phyloP scores from a whole-genome alignment of 352 stramenopile species.

The Pythium brachiatum region DNA sequence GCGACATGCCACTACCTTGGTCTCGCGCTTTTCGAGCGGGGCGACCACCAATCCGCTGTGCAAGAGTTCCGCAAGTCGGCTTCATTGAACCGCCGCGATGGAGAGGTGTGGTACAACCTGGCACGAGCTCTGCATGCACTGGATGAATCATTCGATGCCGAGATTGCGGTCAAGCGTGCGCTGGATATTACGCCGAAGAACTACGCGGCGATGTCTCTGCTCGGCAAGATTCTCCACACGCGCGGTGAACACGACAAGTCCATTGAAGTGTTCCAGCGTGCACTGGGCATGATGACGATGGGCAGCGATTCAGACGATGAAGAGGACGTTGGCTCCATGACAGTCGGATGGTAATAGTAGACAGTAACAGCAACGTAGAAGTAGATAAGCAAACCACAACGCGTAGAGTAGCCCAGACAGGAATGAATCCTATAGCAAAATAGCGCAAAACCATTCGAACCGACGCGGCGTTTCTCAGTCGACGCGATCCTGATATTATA shows the following conservation, averaged over 20 bases:
- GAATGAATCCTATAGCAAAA: conserved; percentile 1
- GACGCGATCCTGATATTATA: no score
- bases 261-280: conserved; percentile 74
- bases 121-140: conserved; percentile 56
- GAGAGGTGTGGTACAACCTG: conserved; percentile 78
- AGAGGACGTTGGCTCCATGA: conserved; percentile 77
- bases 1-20: conserved; percentile 74
- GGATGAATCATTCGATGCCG: conserved; percentile 60
- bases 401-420: conserved; percentile 8
- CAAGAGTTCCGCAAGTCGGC: conserved; percentile 74
- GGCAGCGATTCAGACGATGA: conserved; percentile 65
- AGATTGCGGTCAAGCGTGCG: conserved; percentile 57
- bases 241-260: conserved; percentile 76
- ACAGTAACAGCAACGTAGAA: conserved; percentile 2
- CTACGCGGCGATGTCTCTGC: conserved; percentile 65
- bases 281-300: conserved; percentile 63
- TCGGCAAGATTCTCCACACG: conserved; percentile 82
- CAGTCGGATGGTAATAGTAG: conserved; percentile 62
- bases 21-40: conserved; percentile 65
- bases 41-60: conserved; percentile 51
- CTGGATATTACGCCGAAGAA: conserved; percentile 52
- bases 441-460: conserved; percentile 6
- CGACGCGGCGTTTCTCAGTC: conserved; percentile 9
- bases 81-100: conserved; percentile 54
- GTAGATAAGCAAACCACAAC: not conserved